Conservation (phyloP, 441 rosid genomes). For the Euphorbia neoarborescens region DNA sequence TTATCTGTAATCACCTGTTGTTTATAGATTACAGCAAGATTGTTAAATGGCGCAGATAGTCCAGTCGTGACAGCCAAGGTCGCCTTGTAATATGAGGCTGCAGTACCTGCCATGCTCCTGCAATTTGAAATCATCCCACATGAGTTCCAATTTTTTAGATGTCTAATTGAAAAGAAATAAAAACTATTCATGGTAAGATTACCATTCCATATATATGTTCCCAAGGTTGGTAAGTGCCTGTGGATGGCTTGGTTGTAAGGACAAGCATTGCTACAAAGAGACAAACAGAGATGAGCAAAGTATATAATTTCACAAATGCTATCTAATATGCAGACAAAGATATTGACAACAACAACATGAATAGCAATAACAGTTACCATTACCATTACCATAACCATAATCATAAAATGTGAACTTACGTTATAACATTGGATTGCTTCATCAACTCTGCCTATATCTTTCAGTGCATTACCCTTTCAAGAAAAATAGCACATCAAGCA, state of each 20-base stretch:
- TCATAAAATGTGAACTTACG: constrained; percentile 32
- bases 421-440: constrained; percentile 92
- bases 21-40: constrained; percentile 91
- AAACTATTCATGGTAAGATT: not conserved
- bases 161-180: not conserved
- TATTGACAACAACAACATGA: not conserved
- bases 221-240: constrained; percentile 98
- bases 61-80: constrained; percentile 89
- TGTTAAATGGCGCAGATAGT: constrained; percentile 93
- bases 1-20: constrained; percentile 58
- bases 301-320: constrained; percentile 1
- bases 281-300: constrained; percentile 12
- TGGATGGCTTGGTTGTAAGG: constrained; percentile 87
- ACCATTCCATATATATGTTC: constrained; percentile 98
- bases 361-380: too few species aligned
- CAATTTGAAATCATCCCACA: constrained; percentile 17
- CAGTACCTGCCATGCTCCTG: constrained; percentile 82
- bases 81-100: constrained; percentile 83
- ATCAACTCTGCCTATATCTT: constrained; percentile 83
- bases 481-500: constrained; percentile 16
- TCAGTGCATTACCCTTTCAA: constrained; percentile 86
- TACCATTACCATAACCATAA: not conserved
- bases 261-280: constrained; percentile 78
- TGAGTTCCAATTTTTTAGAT: not conserved
- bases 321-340: not conserved